Conservation (phyloP, 31 red algal species). For the Odonthalia washingtoniensis region DNA sequence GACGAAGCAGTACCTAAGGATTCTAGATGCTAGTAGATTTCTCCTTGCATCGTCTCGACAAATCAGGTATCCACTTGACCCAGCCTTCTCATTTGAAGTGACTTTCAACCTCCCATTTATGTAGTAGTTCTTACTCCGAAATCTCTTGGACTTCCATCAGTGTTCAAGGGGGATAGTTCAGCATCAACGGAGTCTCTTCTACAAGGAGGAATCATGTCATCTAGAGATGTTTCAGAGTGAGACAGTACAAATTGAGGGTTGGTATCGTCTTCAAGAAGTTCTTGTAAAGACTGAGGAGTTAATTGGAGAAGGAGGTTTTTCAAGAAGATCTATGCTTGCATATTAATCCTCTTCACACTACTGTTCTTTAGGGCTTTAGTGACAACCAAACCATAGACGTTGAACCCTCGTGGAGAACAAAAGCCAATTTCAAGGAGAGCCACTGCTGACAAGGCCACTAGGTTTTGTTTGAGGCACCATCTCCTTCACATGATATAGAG, state of each 20-base stretch:
- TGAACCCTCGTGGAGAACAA: conserved; percentile 41
- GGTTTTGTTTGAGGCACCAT: conserved; percentile 1
- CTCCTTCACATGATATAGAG: neutral
- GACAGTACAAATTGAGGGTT: neutral
- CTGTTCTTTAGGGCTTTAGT: conserved; percentile 52
- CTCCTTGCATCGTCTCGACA: conserved; percentile 75
- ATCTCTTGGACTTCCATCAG: conserved; percentile 46
- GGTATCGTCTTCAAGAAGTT: conserved; percentile 18
- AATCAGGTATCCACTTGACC: conserved; percentile 86
- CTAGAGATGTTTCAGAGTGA: neutral
- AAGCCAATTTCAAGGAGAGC: conserved; percentile 61
- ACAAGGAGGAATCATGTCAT: neutral
- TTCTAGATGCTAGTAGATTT: conserved; percentile 54
- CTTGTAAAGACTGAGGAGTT: conserved; percentile 1
- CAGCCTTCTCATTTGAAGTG: conserved; percentile 82
- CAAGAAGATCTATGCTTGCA: conserved; percentile 22
- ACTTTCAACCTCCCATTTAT: conserved; percentile 90
- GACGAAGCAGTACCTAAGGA: too few species aligned
- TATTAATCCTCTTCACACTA: conserved; percentile 34
- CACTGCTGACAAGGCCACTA: conserved; percentile 49
- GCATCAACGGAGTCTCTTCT: conserved; percentile 34
- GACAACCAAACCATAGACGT: conserved; percentile 57
- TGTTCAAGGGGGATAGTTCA: too few species aligned
- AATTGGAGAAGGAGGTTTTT: conserved; percentile 32
- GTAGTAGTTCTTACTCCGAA: conserved; percentile 59